Base-by-base conservation (phyloP, 2,329 filamentous ascomycete species). In the Bertia moriformis region DNA sequence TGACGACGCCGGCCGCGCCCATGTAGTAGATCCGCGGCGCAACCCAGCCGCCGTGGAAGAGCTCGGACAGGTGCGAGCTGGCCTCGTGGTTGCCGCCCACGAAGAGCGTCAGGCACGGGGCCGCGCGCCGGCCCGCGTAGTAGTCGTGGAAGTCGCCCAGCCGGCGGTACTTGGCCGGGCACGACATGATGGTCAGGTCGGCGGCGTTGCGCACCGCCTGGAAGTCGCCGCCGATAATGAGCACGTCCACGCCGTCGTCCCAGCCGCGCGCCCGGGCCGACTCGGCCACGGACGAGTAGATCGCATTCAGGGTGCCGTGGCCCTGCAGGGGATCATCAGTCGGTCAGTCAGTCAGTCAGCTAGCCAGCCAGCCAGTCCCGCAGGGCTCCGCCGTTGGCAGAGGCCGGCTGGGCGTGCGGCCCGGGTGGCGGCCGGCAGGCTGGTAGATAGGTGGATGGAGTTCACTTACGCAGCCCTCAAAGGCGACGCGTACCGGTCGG, bases 1-100 rank as follows among this genome's bases (percentile, higher is more conserved):
- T 78, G 30, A 98, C 56, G 4, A 98, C 78, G 53, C 93, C 94
- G 43, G 91, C 86, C 22, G 87, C 85, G 38, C 91, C 91, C 56
- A 96, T 71, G 60, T 95, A 98, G 66, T 95, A 98, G 45, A 98
- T 96, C 48, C 91, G 93, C 5, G 86, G 87, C 5, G 89, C 89
- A 4, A 86, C 91, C 91, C 91, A 98, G 39, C 91, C 91, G 39
- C 91, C 91, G 54, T 96, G 93, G 62, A 85, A 93, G 0, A 98
- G 71, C 60, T 98, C 91, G 67, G 79, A 91, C 4, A 94, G 65
- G 58, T 96, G 78, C 38, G 84, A 87, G 51, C 83, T 83, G 1
- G 91, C 89, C 62, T 98, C 91, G 51, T 98, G 91, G 54, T 98
- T 98, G 2, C 91, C 91, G 33, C 80, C 88, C 38, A 94, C 78